Percentiles rank a stretch among this genome's conserved stretches.
Evolutionary conservation across 2,329 filamentous ascomycete genomes (phyloP).

Genomic region (Neofusicoccum sp.): DNA sequence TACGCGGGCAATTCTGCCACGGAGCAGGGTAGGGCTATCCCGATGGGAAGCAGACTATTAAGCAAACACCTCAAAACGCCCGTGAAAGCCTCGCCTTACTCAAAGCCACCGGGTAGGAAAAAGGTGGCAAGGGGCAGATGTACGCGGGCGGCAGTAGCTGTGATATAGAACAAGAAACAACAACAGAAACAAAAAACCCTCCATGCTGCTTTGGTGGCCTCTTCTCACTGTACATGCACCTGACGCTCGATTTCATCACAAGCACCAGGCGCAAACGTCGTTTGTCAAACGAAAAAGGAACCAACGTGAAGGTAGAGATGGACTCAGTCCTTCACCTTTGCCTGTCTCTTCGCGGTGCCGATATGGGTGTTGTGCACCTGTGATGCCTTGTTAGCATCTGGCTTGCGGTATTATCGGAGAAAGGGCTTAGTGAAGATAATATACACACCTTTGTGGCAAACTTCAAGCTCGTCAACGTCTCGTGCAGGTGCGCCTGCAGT

Average conservation of each 20-base stretch:
- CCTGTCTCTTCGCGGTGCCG: conserved; percentile 79
- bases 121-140: no score
- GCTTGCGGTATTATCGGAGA: background rate
- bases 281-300: background rate
- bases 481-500: conserved; percentile 83
- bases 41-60: no score
- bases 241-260: conserved; percentile 6
- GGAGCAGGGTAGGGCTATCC: no score
- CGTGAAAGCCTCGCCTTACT: background rate
- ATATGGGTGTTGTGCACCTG: conserved; percentile 89
- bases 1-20: no score
- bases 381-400: conserved; percentile 3
- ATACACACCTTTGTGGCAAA: conserved; percentile 85
- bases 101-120: no score
- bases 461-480: conserved; percentile 91
- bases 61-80: background rate
- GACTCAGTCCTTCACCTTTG: conserved; percentile 55
- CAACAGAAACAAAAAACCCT: background rate
- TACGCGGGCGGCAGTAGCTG: background rate
- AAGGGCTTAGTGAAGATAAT: background rate
- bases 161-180: conserved; percentile 15
- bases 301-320: background rate
- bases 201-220: background rate
- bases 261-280: background rate
- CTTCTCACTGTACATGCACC: conserved; percentile 9